Evolutionary conservation across 2,329 filamentous ascomycete genomes (phyloP).

Genomic region (Ceratocystis cacaofunesta): DNA sequence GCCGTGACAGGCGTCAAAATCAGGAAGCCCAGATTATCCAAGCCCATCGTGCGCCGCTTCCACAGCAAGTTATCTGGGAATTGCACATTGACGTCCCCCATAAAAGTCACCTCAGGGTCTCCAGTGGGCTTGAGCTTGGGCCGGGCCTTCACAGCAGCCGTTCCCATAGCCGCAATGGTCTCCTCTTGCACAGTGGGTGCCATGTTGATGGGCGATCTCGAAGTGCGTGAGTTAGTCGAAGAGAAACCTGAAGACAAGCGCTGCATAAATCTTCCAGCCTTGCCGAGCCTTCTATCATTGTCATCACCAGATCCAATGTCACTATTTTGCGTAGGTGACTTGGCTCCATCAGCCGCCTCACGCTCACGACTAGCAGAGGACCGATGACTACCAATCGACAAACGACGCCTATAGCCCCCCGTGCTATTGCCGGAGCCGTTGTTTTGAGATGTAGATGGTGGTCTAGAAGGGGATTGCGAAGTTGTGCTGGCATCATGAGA

Average conservation of each 20-base stretch:
- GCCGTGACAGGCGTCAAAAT: constrained; percentile 52
- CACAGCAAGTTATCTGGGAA: constrained; percentile 92
- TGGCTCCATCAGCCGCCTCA: constrained; percentile 28
- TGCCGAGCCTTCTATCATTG: constrained; percentile 35
- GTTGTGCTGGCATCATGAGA: constrained; percentile 26
- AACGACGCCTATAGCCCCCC: constrained; percentile 41
- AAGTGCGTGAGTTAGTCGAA: constrained; percentile 20
- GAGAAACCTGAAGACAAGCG: constrained; percentile 41
- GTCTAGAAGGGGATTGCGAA: constrained; percentile 33
- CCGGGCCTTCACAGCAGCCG: constrained; percentile 14
- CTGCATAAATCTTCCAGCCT: constrained; percentile 43
- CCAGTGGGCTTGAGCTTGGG: constrained; percentile 23
- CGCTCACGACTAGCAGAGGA: constrained; percentile 37
- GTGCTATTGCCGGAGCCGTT: constrained; percentile 13
- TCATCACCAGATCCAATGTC: constrained; percentile 31
- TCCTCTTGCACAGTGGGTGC: constrained; percentile 40
- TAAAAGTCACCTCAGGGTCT: constrained; percentile 41
- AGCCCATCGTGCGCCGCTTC: constrained; percentile 80
- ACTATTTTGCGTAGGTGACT: constrained; percentile 1
- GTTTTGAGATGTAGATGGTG: constrained; percentile 33
- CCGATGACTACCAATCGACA: constrained; percentile 48
- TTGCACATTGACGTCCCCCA: constrained; percentile 90
- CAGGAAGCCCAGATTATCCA: constrained; percentile 72
- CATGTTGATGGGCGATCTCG: constrained; percentile 32
- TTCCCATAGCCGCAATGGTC: constrained; percentile 23